Base-by-base conservation (phyloP, 495 filamentous ascomycete species). In the Staphylotrichum longicolle region DNA sequence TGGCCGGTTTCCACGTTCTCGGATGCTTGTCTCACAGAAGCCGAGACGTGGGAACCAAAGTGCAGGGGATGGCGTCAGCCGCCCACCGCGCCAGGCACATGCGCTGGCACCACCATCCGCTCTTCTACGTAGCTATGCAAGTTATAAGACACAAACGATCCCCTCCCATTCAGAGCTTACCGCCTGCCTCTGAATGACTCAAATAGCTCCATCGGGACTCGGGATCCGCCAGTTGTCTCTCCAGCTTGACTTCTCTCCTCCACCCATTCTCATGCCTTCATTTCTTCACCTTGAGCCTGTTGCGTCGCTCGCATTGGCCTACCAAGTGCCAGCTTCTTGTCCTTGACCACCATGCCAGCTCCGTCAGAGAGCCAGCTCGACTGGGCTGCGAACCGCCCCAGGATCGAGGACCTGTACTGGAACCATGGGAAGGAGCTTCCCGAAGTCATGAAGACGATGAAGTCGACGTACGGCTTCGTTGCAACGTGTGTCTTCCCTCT, bases 391-490 rank as follows among this genome's bases (percentile, higher is more conserved):
- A 54, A 72, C 41, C 65, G 63, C 11, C 40, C 47, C 1, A 56
- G 15, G 5, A 70, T 73, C 14, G 49, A 60, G 30, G 60, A 68
- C 6, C 59, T 71, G 7, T 73, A 72, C 46, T 66, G 64, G 57
- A 44, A 15, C 7, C 40, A 68, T 27, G 39, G 50, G 2, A 62
- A 50, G 46, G 15, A 54, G 5, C 62, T 72, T 7, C n/a, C 49
- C 0, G 58, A 70, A n/a, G 66, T 75, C 9, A 65, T 66, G 34
- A 40, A 64, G 27, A 60, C 48, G 0, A 71, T 75, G 72, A 34
- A 48, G 2, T 15, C 39, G 2, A 33, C 54, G 2, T 12, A 71
- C 39, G 56, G 50, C 11, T 70, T 75, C 8, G 15, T 14, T 0
- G 71, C 67, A 3, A 67, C 55, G 73, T 74, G 58, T 11, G 60